Percentiles rank a stretch among this genome's conserved stretches.
phyloP scores from a whole-genome alignment of 176 grass and related monocot species.

The Alloteropsis semialata region DNA sequence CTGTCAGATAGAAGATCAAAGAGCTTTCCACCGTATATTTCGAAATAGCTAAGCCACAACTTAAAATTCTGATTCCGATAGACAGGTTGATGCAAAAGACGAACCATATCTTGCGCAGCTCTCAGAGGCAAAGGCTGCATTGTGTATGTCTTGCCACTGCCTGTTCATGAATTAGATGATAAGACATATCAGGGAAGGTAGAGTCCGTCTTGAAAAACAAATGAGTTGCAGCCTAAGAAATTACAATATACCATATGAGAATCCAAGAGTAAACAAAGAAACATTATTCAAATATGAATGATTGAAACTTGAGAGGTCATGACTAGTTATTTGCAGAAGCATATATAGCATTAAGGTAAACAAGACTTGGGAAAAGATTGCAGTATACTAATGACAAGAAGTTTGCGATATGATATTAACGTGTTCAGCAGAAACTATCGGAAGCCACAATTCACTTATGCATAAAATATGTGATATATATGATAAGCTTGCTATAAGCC shows the following conservation, averaged over 20 bases:
- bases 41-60: constrained; percentile 98
- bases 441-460: background rate
- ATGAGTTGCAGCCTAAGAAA: background rate
- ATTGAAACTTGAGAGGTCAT: background rate
- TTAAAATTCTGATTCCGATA: constrained; percentile 97
- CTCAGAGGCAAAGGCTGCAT: constrained; percentile 96
- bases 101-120: constrained; percentile 85
- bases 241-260: constrained; percentile 12
- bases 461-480: constrained; percentile 15
- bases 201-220: background rate
- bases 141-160: constrained; percentile 98
- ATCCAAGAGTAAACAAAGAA: background rate
- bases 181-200: constrained; percentile 9
- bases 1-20: constrained; percentile 97
- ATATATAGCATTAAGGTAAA: background rate
- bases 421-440: background rate
- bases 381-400: background rate
- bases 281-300: background rate
- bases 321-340: background rate
- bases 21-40: constrained; percentile 98
- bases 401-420: background rate
- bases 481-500: background rate
- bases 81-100: constrained; percentile 65
- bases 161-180: constrained; percentile 46
- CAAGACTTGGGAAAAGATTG: background rate